Base-by-base conservation (phyloP, 2,329 filamentous ascomycete genomes). In the Beauveria medogensis region DNA sequence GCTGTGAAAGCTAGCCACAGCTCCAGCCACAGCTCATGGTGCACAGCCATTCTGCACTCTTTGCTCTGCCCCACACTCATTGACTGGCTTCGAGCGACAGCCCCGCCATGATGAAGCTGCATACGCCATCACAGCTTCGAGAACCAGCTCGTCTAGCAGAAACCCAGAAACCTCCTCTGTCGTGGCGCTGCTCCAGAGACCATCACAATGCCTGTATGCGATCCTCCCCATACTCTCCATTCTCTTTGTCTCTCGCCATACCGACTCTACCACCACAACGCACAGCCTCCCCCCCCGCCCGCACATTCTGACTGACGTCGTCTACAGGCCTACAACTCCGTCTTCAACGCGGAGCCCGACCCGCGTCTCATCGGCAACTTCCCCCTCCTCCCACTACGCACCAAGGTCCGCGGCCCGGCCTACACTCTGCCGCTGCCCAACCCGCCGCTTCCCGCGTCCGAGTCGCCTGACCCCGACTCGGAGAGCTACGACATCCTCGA, bases 401-500 rank as follows among this genome's bases (percentile, higher is more conserved):
- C 94, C 70, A 91, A 91, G 75, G 95, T 92, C 65, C 90, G 94
- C 65, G 94, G 94, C n/a, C 94, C 94, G 48, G 93, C 93, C 67
- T 92, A 95, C 78, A 88, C 90, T 55, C 88, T 99, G 30, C 85
- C 85, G 8, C 66, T 74, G 76, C 88, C 76, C 70, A 83, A 73
- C 67, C 74, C 77, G 60, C 75, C 81, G 48, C 81, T 91, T 59
- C 76, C 83, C 41, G 78, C 85, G 64, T 69, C 78, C 73, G 83
- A 86, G 75, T 85, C 80, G 68, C 88, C 80, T 69, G 91, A 97
- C 74, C 88, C 92, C 55, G 91, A 94, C 74, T 88, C 86, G 75
- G 91, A 96, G 75, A 92, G 89, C 70, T 97, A 97, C 81, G 94
- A 99, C 79, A 90, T 94, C 64, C 84, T 97, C 60, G 94, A 99